phyloP scores from a whole-genome alignment of 2,329 filamentous ascomycete genomes.

The Clonostachys rhizophaga region DNA sequence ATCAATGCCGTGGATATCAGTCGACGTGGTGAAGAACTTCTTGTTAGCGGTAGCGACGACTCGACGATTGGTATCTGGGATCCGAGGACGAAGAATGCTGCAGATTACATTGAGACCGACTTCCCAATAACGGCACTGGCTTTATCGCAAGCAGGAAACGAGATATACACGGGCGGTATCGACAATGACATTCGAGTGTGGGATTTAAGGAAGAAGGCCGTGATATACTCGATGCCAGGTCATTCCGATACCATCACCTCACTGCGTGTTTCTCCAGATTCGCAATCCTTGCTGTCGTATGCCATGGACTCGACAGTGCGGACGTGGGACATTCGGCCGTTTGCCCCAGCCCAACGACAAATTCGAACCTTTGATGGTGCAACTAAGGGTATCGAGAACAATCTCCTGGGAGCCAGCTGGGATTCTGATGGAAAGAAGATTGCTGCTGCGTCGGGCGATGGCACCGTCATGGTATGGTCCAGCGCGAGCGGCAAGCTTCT shows the following conservation, averaged over 20 bases:
- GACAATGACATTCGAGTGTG: conserved; percentile 97
- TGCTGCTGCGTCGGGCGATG: conserved; percentile 79
- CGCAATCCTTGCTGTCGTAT: conserved; percentile 84
- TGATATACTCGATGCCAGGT: conserved; percentile 82
- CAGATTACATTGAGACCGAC: conserved; percentile 84
- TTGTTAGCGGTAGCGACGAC: conserved; percentile 91
- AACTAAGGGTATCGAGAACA: conserved; percentile 81
- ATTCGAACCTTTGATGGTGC: conserved; percentile 92
- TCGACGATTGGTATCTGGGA: conserved; percentile 96
- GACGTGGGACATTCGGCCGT: conserved; percentile 95
- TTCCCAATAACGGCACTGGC: conserved; percentile 91
- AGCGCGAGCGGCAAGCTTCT: conserved; percentile 81
- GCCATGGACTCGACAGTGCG: conserved; percentile 90
- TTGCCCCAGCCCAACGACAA: conserved; percentile 81
- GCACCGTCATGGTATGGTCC: conserved; percentile 90
- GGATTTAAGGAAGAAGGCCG: conserved; percentile 88
- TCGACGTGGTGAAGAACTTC: conserved; percentile 81
- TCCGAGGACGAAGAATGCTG: conserved; percentile 81
- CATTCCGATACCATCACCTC: conserved; percentile 92
- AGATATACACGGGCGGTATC: conserved; percentile 90
- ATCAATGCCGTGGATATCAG: conserved; percentile 89
- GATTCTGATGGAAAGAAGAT: neutral
- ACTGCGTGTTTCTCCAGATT: conserved; percentile 86
- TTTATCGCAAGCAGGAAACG: conserved; percentile 90
- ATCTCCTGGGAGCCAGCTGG: conserved; percentile 61